Evolutionary conservation across 202 grass and related monocot species (phyloP), one percentile per base, ranked within the genome.

Genomic region (Brachypodium distachyon): DNA sequence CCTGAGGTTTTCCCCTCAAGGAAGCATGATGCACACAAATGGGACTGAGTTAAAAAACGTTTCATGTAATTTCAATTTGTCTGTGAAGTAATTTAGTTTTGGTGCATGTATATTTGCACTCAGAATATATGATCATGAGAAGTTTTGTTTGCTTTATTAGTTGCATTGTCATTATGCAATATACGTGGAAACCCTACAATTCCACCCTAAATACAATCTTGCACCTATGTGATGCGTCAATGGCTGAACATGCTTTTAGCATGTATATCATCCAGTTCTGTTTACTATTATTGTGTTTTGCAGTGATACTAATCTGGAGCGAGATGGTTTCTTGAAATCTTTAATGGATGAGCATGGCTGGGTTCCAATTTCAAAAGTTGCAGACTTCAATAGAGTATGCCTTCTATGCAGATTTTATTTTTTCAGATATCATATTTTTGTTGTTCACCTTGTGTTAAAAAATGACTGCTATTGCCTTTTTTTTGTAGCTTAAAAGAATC

Each of bases 261-360:
- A 55, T 46, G 5, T 58, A 26, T 27, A 12, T 13, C 12, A 5
- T 17, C 33, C 7, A 42, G 16, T 70, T 83, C 61, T 83, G 18
- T 62, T 79, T 41, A 56, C 62, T 62, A 40, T 79, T 46, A 61
- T 75, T 36, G 29, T 79, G 10, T 38, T 76, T 86, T 90, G 52
- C 75, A 99, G 96, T 73, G 87, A 96, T 48, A 34, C 52, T 49
- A 99, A 99, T 92, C 79, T 99, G 78, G 83, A 80, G 61, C 41
- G 37, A 19, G 96, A 99, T 63, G 56, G 28, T 19, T 93, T 93
- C 72, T 70, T 99, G 81, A 99, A 88, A 86, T 91, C 92, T 46
- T 92, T 99, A 89, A 87, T 99, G 83, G 96, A 96, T 70, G 87
- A 91, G n/a, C 72, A 93, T 81, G 96, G 92, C 76, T 99, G 91